These are phyloP conservation scores for Cercophora samala DNA, from an alignment of 495 filamentous ascomycete species.

Conservation along the genomic window DNA sequence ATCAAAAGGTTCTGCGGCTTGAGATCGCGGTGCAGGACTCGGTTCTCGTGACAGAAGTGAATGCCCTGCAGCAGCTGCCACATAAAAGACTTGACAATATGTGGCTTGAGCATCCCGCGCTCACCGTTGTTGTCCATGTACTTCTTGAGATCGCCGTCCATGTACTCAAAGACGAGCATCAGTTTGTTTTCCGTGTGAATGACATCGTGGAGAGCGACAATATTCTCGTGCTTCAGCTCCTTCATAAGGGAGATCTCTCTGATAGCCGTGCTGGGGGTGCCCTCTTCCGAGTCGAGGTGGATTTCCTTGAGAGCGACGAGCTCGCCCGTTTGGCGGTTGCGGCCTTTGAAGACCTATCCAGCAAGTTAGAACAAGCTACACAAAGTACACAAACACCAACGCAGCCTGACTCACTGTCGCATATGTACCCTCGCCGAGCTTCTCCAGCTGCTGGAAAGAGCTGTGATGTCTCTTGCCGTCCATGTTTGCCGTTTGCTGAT, in stretches of 20 bases:
- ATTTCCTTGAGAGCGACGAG: constrained; percentile 98
- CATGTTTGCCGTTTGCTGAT: constrained; percentile 48
- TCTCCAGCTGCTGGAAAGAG: constrained; percentile 98
- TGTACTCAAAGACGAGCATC: constrained; percentile 98
- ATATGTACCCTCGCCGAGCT: constrained; percentile 98
- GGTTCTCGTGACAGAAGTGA: constrained; percentile 94
- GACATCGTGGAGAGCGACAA: constrained; percentile 95
- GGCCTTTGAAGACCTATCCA: constrained; percentile 90
- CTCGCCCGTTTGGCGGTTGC: constrained; percentile 93
- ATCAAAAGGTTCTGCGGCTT: constrained; percentile 96
- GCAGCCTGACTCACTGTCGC: constrained; percentile 69
- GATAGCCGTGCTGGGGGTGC: constrained; percentile 96
- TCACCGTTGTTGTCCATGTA: constrained; percentile 94
- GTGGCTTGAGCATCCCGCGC: constrained; percentile 74
- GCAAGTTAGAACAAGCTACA: constrained; percentile 12
- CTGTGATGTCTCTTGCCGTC: constrained; percentile 86
- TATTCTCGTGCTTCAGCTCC: constrained; percentile 96
- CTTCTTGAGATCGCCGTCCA: constrained; percentile 98
- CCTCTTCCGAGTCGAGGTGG: constrained; percentile 97
- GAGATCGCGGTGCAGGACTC: constrained; percentile 90
- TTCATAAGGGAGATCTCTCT: constrained; percentile 99
- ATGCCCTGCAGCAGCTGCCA: constrained; percentile 90
- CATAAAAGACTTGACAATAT: constrained; percentile 96
- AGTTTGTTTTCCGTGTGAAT: constrained; percentile 99
- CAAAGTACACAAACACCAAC: not conserved